Evolutionary conservation across 352 stramenopile genomes (phyloP).

Genomic region (Phytophthora foliorum): DNA sequence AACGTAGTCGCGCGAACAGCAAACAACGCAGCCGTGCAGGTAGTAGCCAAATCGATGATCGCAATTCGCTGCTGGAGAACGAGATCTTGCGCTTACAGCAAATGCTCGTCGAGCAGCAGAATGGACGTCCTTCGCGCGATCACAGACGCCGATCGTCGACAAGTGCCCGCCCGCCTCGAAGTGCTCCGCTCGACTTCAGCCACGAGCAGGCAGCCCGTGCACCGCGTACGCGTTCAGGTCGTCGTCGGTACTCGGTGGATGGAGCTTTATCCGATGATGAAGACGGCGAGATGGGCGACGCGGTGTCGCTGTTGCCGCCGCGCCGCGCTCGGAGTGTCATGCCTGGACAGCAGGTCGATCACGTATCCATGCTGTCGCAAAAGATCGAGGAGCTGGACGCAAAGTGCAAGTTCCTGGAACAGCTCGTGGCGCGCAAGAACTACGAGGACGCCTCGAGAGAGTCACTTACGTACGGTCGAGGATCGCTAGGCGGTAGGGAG

Average conservation of each 20-base stretch:
- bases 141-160: conserved; percentile 30
- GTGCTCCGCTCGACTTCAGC: conserved; percentile 31
- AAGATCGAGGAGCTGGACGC: conserved; percentile 84
- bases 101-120: conserved; percentile 70
- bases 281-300: conserved; percentile 48
- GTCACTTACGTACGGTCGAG: conserved; percentile 39
- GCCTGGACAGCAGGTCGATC: conserved; percentile 56
- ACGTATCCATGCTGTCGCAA: conserved; percentile 68
- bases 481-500: conserved; percentile 26
- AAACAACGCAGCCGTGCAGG: conserved; percentile 30
- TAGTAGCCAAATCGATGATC: conserved; percentile 46
- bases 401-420: conserved; percentile 86
- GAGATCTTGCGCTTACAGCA: conserved; percentile 85
- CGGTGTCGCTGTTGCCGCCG: conserved; percentile 54
- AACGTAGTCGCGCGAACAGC: conserved; percentile 34
- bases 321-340: conserved; percentile 70
- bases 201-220: conserved; percentile 14
- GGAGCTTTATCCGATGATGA: conserved; percentile 52
- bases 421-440: conserved; percentile 66
- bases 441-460: conserved; percentile 51
- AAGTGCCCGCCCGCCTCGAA: conserved; percentile 35
- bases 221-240: conserved; percentile 24
- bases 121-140: conserved; percentile 26
- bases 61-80: conserved; percentile 63
- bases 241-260: conserved; percentile 61